Evolutionary conservation across 2,329 filamentous ascomycete species (phyloP).

Genomic region (Hirsutella thompsonii): DNA sequence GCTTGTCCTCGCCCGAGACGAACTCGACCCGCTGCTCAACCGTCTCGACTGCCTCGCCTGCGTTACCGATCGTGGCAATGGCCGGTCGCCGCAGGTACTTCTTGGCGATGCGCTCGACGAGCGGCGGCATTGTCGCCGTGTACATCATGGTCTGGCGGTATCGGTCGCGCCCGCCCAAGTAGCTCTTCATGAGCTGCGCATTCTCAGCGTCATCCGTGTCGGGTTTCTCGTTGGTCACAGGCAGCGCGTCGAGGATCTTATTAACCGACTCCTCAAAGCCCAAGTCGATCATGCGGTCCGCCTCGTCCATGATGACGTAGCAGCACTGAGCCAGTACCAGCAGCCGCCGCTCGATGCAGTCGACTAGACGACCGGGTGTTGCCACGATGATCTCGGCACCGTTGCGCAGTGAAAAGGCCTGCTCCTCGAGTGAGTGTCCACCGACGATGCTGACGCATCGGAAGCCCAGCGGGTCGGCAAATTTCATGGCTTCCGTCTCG

Average conservation of each 20-base stretch:
- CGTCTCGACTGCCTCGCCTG: slow-evolving; percentile 91
- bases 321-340: slow-evolving; percentile 92
- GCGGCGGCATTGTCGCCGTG: slow-evolving; percentile 91
- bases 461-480: slow-evolving; percentile 81
- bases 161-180: slow-evolving; percentile 59
- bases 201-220: slow-evolving; percentile 89
- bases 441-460: slow-evolving; percentile 96
- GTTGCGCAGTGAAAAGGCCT: slow-evolving; percentile 77
- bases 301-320: slow-evolving; percentile 99
- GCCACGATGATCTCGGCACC: slow-evolving; percentile 97
- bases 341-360: slow-evolving; percentile 88
- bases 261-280: slow-evolving; percentile 97
- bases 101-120: slow-evolving; percentile 90
- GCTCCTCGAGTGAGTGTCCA: slow-evolving; percentile 89
- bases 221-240: slow-evolving; percentile 87
- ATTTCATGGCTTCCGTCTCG: slow-evolving; percentile 85
- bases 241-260: slow-evolving; percentile 90
- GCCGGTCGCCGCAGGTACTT: slow-evolving; percentile 91
- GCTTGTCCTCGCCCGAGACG: slow-evolving; percentile 79
- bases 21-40: slow-evolving; percentile 97
- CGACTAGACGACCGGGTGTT: slow-evolving; percentile 92
- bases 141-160: slow-evolving; percentile 99
- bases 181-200: slow-evolving; percentile 67
- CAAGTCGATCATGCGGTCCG: slow-evolving; percentile 96
- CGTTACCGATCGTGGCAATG: slow-evolving; percentile 87